Evolutionary conservation across 1,139 yeast genomes (phyloP), one percentile per base, ranked within the genome.

Genomic region (Hansenula anomala): DNA sequence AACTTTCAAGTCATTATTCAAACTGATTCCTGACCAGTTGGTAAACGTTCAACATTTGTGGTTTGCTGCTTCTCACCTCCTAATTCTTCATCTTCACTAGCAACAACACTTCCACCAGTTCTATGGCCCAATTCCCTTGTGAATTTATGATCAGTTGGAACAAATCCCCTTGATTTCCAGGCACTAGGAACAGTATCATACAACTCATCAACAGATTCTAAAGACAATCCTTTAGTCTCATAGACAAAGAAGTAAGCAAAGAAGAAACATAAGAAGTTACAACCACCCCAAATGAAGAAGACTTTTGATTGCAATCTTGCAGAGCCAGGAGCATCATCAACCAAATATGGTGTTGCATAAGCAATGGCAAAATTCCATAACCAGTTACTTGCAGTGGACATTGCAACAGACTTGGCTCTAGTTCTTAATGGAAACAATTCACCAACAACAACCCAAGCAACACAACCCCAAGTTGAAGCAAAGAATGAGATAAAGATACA

Each of bases 401-500:
- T 59, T 18, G 90, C 78, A 46, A 83, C 81, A 12, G 89, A 84
- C 60, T 80, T 80, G 54, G 84, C 87, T 64, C 95, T 72, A 44
- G 81, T 75, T 43, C 80, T 73, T 47, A 84, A 70, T 41, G 88
- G 81, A 68, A 73, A 84, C 43, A 81, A 71, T 61, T 85, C 95
- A 37, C 87, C 84, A 47, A 81, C 71, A 44, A 82, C 67, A 36
- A 86, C 89, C 92, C 92, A 84, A 30, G 78, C 76, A 42, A 78
- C 69, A 33, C 90, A 90, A 55, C 92, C 94, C 90, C 90, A 84
- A 26, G 89, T 72, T 39, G 86, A 68, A 23, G 90, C 90, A 58
- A 82, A 83, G 59, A 76, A 79, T 24, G 84, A 78, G 57, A 82
- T 82, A 56, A 80, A 83, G 32, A 77, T 62, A 71, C 89, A 83